Conservation (phyloP, 768 basidiomycete genomes). For the Trametes coccinea region DNA sequence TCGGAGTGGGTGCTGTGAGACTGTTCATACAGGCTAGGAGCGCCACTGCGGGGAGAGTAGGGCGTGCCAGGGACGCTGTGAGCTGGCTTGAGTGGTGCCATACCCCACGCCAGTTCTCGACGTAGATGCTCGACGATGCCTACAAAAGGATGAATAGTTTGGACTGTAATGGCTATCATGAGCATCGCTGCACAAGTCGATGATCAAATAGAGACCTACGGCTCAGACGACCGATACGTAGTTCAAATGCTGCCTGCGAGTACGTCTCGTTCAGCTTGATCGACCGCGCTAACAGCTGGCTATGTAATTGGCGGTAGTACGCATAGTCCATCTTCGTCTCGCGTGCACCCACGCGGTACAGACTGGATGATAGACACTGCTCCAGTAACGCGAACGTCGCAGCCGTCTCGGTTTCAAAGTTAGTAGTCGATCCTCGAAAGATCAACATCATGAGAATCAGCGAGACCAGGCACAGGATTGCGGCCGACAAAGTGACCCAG, state of each 20-base stretch:
- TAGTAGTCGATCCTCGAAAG: slow-evolving; percentile 44
- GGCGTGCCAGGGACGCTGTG: slow-evolving; percentile 16
- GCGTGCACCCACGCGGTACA: slow-evolving; percentile 31
- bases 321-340: slow-evolving; percentile 16
- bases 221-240: slow-evolving; percentile 45
- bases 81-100: slow-evolving; percentile 27
- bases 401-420: slow-evolving; percentile 42
- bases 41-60: slow-evolving; percentile 13
- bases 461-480: slow-evolving; percentile 39
- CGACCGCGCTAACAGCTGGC: slow-evolving; percentile 37
- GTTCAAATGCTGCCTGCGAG: slow-evolving; percentile 47
- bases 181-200: background rate
- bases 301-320: slow-evolving; percentile 26
- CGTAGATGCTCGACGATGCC: slow-evolving; percentile 47
- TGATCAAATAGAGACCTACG: slow-evolving; percentile 31
- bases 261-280: slow-evolving; percentile 43
- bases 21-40: slow-evolving; percentile 10
- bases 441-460: slow-evolving; percentile 40
- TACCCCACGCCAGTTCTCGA: slow-evolving; percentile 46
- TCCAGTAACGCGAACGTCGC: slow-evolving; percentile 37
- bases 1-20: background rate
- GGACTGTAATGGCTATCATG: slow-evolving; percentile 31
- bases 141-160: slow-evolving; percentile 44
- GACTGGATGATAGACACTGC: slow-evolving; percentile 35
- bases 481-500: slow-evolving; percentile 44